A percentile compares a stretch with the other conserved stretches of the same genome.
Conservation (phyloP, 306 rosid genomes). For the Quercus parvula region DNA sequence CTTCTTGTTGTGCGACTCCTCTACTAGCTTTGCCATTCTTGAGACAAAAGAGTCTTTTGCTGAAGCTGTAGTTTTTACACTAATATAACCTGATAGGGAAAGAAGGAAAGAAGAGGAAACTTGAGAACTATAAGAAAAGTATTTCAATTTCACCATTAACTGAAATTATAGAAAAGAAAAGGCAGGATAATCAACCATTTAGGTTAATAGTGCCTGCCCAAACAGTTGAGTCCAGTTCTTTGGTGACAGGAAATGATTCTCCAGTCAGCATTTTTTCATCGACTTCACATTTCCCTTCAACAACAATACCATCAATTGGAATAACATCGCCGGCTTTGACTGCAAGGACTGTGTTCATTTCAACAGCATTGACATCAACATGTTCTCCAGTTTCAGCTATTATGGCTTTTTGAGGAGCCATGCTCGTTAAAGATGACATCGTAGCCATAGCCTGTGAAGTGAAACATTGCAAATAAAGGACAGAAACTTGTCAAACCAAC, state of each 20-base stretch:
- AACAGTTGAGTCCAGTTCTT: conserved; percentile 63
- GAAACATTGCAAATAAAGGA: not conserved
- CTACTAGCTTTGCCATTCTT: conserved; percentile 89
- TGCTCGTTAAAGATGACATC: conserved; percentile 77
- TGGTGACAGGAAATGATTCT: conserved; percentile 86
- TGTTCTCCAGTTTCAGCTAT: conserved; percentile 77
- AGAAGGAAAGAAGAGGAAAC: not conserved
- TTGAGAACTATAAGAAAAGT: not conserved
- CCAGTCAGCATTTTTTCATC: conserved; percentile 91
- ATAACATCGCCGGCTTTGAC: conserved; percentile 86
- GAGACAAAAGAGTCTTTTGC: conserved; percentile 92
- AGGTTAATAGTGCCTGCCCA: conserved; percentile 94
- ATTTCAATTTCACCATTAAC: not conserved
- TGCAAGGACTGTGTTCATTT: conserved; percentile 60
- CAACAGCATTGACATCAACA: conserved; percentile 74
- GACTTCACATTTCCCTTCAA: conserved; percentile 74
- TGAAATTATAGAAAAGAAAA: not conserved
- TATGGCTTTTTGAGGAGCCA: conserved; percentile 80
- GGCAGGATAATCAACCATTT: conserved; percentile 48
- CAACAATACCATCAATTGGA: conserved; percentile 83
- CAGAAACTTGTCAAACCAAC: not conserved
- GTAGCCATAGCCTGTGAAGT: conserved; percentile 69
- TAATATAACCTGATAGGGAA: conserved; percentile 61
- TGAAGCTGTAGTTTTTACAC: conserved; percentile 74
- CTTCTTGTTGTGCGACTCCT: conserved; percentile 91